Evolutionary conservation across 2,329 filamentous ascomycete species (phyloP), one percentile per base, ranked within the genome.

Genomic region (Reticulascus tulasneorum): DNA sequence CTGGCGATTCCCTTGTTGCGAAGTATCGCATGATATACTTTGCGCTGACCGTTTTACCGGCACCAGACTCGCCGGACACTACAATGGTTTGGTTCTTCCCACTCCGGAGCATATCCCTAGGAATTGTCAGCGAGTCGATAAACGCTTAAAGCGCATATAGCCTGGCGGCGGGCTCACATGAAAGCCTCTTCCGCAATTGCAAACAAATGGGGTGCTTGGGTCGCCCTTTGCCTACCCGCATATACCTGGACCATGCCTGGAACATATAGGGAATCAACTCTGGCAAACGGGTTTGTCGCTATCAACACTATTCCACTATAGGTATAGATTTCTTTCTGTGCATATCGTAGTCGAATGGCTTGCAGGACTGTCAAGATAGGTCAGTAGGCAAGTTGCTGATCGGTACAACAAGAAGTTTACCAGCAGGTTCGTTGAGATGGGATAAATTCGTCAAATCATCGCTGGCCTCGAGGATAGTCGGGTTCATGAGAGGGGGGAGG

Each of bases 21-120:
- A 98, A 98, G 70, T 98, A 98, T 55, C 93, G 82, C 93, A 98
- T 98, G 60, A 98, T 97, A 67, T 98, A 97, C 70, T 98, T 98
- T 53, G 93, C 93, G 65, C 91, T 97, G 61, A 98, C 93, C 6
- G 93, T 98, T 71, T 98, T 98, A 56, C 93, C 93, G 47, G 93
- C 93, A 77, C 93, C 93, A 36, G 93, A 98, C 66, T 98, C 93
- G 60, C 93, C 93, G 23, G 93, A 98, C n/a, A 98, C 93, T 35
- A 98, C 93, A 46, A 98, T 87, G 24, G 93, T 98, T 70, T 98
- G 93, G 66, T 98, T 98, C 65, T 89, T 90, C 51, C 78, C 77
- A 67, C 96, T 93, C 49, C 93, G 85, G 58, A 98, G 68, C 93
- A 98, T 98, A 70, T 98, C 93, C 58, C 86, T 93, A 51, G 19